These are phyloP conservation scores for Tetrahymena elliotti DNA, from an alignment of 73 alveolate genomes.

Conservation along the genomic window DNA sequence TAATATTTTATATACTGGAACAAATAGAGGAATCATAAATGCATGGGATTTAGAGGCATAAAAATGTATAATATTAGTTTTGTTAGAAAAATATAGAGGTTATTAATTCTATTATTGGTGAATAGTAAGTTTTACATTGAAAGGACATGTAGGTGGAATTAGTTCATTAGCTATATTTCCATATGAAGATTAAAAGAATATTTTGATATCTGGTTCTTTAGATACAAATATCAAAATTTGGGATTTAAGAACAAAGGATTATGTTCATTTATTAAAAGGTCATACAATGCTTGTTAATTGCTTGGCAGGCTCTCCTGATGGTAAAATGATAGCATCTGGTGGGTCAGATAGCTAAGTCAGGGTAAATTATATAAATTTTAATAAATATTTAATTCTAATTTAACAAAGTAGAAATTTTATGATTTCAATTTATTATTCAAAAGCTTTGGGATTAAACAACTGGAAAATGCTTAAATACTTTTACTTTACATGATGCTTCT, in stretches of 20 bases:
- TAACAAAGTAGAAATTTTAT: neutral
- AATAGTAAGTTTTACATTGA: conserved; percentile 14
- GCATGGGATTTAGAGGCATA: conserved; percentile 22
- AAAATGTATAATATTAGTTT: neutral
- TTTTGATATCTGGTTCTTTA: conserved; percentile 28
- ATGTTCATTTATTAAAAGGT: neutral
- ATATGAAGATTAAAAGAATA: conserved; percentile 4
- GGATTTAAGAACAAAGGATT: conserved; percentile 17
- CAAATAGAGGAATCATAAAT: conserved; percentile 36
- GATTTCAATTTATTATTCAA: neutral
- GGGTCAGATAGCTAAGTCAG: conserved; percentile 28
- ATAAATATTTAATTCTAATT: too few relatives aligned
- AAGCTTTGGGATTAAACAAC: conserved; percentile 20
- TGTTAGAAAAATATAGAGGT: neutral
- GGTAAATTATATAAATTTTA: neutral
- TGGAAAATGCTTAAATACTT: conserved; percentile 4
- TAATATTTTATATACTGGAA: conserved; percentile 18
- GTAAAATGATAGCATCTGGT: conserved; percentile 31
- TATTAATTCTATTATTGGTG: neutral
- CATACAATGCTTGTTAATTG: conserved; percentile 32
- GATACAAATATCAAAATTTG: conserved; percentile 33
- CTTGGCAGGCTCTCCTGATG: conserved; percentile 36
- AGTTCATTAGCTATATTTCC: conserved; percentile 14
- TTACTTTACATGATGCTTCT: conserved; percentile 23
- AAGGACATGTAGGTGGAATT: conserved; percentile 15